Conservation (phyloP, 2,329 filamentous ascomycete genomes). For the Penicillium sp. region DNA sequence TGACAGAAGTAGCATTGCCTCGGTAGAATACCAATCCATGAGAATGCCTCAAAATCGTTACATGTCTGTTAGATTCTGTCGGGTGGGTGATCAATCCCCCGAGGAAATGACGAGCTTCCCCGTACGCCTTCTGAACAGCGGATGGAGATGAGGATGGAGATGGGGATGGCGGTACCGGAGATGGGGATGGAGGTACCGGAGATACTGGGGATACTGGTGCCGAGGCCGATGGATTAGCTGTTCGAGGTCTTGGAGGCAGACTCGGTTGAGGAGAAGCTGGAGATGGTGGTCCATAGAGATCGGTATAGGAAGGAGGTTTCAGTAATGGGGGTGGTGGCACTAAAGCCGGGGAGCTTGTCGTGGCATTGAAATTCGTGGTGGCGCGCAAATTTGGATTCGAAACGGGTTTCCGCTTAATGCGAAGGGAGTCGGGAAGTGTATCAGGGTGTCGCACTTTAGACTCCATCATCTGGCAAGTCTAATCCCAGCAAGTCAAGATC, state of each 20-base stretch:
- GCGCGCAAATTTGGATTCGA: constrained; percentile 22
- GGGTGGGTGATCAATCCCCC: constrained; percentile 60
- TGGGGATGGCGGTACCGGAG: constrained; percentile 17
- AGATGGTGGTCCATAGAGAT: constrained; percentile 13
- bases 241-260: constrained; percentile 11
- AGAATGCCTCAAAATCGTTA: constrained; percentile 62
- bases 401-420: constrained; percentile 20
- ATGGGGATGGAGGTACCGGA: constrained; percentile 7
- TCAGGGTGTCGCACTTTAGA: constrained; percentile 12
- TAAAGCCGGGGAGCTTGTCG: constrained; percentile 11
- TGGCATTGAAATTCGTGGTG: constrained; percentile 12
- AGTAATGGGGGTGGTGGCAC: constrained; percentile 7
- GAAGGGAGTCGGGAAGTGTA: constrained; percentile 11
- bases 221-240: constrained; percentile 10
- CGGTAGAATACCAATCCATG: constrained; percentile 60
- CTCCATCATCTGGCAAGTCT: constrained; percentile 10
- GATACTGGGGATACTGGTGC: constrained; percentile 4
- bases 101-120: constrained; percentile 59
- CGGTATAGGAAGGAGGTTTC: constrained; percentile 18
- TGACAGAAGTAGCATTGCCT: constrained; percentile 58
- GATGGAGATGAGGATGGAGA: constrained; percentile 10
- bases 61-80: constrained; percentile 59
- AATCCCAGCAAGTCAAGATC: neutral
- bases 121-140: constrained; percentile 32
- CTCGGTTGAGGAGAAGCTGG: constrained; percentile 1